These are phyloP conservation scores for Casuarina equisetifolia DNA, from an alignment of 306 rosid genomes.

Conservation along the genomic window DNA sequence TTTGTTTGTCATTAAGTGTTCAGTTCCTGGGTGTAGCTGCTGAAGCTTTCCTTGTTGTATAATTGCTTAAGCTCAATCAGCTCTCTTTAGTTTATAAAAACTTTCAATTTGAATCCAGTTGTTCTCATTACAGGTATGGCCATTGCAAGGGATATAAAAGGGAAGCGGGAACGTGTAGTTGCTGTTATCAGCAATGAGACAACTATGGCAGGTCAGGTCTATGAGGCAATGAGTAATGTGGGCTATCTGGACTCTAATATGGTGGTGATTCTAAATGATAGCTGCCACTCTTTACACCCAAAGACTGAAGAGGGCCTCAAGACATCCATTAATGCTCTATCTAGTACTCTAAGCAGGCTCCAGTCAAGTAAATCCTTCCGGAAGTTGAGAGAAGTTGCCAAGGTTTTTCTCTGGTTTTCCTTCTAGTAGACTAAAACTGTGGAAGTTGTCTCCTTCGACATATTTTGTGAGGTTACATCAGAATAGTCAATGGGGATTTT, in stretches of 20 bases:
- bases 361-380: slow-evolving; percentile 93
- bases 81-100: background rate
- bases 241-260: slow-evolving; percentile 87
- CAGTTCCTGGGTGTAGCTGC: background rate
- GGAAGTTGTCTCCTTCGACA: background rate
- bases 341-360: slow-evolving; percentile 85
- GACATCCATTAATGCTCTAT: slow-evolving; percentile 72
- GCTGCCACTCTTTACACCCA: slow-evolving; percentile 77
- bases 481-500: background rate
- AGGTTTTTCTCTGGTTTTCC: slow-evolving; percentile 48
- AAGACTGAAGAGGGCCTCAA: slow-evolving; percentile 66
- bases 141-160: slow-evolving; percentile 83
- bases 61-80: background rate
- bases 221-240: slow-evolving; percentile 90
- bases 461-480: background rate
- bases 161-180: slow-evolving; percentile 75
- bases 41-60: background rate
- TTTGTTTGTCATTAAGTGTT: background rate
- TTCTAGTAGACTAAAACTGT: background rate
- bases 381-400: slow-evolving; percentile 85
- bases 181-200: slow-evolving; percentile 82
- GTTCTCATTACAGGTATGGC: slow-evolving; percentile 77
- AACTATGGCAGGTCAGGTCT: slow-evolving; percentile 86
- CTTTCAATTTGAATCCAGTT: background rate
- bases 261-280: slow-evolving; percentile 89